Conservation (phyloP, 345 rosid species). For the Tarenaya hassleriana region DNA sequence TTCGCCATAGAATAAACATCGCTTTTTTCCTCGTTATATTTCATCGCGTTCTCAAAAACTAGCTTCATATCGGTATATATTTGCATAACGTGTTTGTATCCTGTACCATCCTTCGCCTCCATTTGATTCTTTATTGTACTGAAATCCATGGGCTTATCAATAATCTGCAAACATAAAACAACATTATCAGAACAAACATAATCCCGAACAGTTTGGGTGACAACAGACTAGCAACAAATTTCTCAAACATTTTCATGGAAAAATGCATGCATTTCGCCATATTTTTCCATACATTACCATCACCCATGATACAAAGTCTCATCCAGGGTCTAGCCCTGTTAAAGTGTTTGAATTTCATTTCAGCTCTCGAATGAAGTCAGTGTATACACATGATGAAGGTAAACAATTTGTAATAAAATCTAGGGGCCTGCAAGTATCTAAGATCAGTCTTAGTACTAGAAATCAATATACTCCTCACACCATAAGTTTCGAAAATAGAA, state of each 20-base stretch:
- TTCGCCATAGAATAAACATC: constrained; percentile 79
- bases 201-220: no score
- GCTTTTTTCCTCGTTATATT: constrained; percentile 66
- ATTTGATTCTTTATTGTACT: constrained; percentile 72
- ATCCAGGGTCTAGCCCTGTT: neutral
- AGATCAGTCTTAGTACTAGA: no score
- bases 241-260: neutral
- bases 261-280: neutral
- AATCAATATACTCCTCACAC: no score
- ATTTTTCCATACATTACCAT: neutral
- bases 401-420: no score
- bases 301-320: neutral
- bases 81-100: constrained; percentile 75
- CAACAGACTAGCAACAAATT: neutral
- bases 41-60: constrained; percentile 89
- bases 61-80: constrained; percentile 74
- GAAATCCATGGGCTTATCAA: constrained; percentile 94
- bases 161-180: constrained; percentile 38
- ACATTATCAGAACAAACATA: constrained; percentile 1
- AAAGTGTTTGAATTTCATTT: neutral
- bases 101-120: constrained; percentile 81
- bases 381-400: no score
- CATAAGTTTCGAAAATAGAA: no score
- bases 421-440: no score
- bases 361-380: no score